These are phyloP conservation scores for Boletus subparvulus DNA, from an alignment of 768 basidiomycete species.

Conservation along the genomic window DNA sequence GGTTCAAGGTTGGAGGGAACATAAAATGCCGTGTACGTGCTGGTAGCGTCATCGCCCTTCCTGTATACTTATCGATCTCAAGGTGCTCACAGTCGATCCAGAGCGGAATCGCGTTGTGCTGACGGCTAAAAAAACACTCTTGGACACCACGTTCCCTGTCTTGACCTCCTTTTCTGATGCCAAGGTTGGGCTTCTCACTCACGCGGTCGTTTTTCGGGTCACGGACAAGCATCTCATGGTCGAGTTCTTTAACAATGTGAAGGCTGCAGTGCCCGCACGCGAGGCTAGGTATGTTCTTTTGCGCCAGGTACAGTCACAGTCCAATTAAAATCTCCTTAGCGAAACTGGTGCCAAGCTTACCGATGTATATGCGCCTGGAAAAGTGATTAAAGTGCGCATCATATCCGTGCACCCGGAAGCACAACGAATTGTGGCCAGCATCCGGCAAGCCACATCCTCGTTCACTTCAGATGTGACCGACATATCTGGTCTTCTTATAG, in stretches of 20 bases:
- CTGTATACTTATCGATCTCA: conserved; percentile 2
- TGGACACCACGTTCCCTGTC: conserved; percentile 77
- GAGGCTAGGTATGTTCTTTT: conserved; percentile 70
- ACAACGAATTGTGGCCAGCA: conserved; percentile 75
- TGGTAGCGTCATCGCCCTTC: neutral
- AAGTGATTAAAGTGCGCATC: conserved; percentile 82
- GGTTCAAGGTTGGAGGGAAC: conserved; percentile 77
- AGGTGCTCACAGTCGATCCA: conserved; percentile 83
- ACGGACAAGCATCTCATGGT: conserved; percentile 77
- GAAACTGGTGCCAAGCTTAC: conserved; percentile 61
- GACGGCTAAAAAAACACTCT: conserved; percentile 87
- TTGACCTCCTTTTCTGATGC: conserved; percentile 66
- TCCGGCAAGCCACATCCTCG: conserved; percentile 69
- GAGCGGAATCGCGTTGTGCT: conserved; percentile 78
- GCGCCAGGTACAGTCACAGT: neutral
- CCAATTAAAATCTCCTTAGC: conserved; percentile 39
- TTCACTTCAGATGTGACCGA: conserved; percentile 52
- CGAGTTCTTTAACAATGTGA: conserved; percentile 88
- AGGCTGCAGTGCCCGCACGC: conserved; percentile 73
- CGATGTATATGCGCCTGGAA: conserved; percentile 73
- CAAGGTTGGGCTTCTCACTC: conserved; percentile 65
- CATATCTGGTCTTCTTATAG: conserved; percentile 74
- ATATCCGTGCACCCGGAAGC: conserved; percentile 58
- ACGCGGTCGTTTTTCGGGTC: conserved; percentile 84
- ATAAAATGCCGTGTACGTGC: conserved; percentile 82